Evolutionary conservation across 306 rosid genomes (phyloP).

Genomic region (Ammopiptanthus mongolicus): DNA sequence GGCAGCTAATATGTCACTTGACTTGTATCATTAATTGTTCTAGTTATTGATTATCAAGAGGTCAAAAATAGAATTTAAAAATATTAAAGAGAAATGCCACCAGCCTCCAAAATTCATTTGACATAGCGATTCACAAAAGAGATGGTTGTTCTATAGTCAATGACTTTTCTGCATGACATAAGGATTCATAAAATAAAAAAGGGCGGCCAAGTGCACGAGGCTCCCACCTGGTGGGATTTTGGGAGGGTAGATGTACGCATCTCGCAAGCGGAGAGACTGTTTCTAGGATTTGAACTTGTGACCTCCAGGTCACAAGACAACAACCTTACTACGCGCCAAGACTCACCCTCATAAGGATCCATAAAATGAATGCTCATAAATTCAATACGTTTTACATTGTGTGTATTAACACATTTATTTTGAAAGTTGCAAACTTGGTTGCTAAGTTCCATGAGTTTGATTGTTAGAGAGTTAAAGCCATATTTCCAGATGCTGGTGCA

Average conservation of each 20-base stretch:
- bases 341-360: slow-evolving; percentile 9
- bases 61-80: not conserved
- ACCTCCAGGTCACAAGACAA: no score
- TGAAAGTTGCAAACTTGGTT: slow-evolving; percentile 4
- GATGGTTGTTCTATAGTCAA: slow-evolving; percentile 12
- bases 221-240: no score
- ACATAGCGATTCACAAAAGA: not conserved
- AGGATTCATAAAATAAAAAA: not conserved
- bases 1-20: not conserved
- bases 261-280: no score
- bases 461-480: slow-evolving; percentile 80
- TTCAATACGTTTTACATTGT: not conserved
- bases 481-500: slow-evolving; percentile 98
- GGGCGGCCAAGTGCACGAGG: no score
- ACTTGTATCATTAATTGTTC: not conserved
- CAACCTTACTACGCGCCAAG: no score
- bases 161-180: not conserved
- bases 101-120: slow-evolving; percentile 10
- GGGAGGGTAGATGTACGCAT: no score
- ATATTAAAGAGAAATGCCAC: not conserved
- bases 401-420: not conserved
- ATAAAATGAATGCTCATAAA: not conserved
- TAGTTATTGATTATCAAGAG: not conserved
- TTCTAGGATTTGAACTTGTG: no score
- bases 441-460: slow-evolving; percentile 32